A percentile compares a stretch with the other conserved stretches of the same genome.
Conservation (phyloP, 2,329 filamentous ascomycete genomes). For the Hypoxylon sp. region DNA sequence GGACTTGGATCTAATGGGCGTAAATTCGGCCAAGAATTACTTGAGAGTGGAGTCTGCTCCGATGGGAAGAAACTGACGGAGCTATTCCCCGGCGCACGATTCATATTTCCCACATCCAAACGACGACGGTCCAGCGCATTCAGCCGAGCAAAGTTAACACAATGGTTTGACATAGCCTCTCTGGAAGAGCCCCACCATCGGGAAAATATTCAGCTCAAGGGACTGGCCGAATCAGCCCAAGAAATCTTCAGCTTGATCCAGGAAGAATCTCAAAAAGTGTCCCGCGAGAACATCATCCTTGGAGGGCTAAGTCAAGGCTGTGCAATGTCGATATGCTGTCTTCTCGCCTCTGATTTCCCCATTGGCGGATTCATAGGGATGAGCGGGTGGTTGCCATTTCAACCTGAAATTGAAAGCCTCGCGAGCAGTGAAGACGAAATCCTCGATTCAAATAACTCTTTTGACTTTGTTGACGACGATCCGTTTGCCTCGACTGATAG, state of each 20-base stretch:
- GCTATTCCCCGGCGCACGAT: slow-evolving; percentile 58
- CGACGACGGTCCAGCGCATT: slow-evolving; percentile 61
- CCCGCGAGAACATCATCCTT: slow-evolving; percentile 60
- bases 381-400: slow-evolving; percentile 63
- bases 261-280: slow-evolving; percentile 53
- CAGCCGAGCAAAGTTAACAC: slow-evolving; percentile 60
- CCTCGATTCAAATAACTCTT: background rate
- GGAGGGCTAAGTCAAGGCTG: slow-evolving; percentile 70
- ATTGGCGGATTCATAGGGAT: slow-evolving; percentile 63
- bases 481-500: background rate
- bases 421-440: background rate
- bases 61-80: slow-evolving; percentile 53
- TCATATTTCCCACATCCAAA: slow-evolving; percentile 66
- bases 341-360: slow-evolving; percentile 57
- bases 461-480: background rate
- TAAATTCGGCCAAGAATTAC: slow-evolving; percentile 52
- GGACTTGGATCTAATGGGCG: slow-evolving; percentile 44
- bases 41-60: slow-evolving; percentile 50
- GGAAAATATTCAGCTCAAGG: slow-evolving; percentile 60
- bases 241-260: slow-evolving; percentile 56
- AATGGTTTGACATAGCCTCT: slow-evolving; percentile 67
- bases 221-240: slow-evolving; percentile 59
- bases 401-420: slow-evolving; percentile 52
- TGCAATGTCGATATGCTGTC: slow-evolving; percentile 60
- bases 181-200: slow-evolving; percentile 58